Evolutionary conservation across 2,329 filamentous ascomycete species (phyloP).

Genomic region (Aspergillus melleus): DNA sequence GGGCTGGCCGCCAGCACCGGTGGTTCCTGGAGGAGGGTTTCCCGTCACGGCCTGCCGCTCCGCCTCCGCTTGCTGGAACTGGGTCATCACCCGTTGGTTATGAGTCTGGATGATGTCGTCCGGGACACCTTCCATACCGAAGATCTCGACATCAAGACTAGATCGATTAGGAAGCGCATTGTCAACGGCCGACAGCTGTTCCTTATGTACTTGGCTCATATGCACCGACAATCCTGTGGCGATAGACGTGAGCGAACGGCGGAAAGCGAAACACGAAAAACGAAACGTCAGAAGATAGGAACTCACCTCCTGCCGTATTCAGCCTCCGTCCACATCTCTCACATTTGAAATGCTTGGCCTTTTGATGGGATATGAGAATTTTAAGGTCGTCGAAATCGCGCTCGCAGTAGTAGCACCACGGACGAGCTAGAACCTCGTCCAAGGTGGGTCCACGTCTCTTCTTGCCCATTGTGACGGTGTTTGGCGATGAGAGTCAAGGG

Average conservation of each 20-base stretch:
- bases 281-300: too few relatives aligned
- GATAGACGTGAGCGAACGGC: not conserved
- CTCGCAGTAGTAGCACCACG: constrained; percentile 99
- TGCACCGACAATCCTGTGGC: constrained; percentile 85
- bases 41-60: constrained; percentile 80
- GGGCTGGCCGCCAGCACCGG: constrained; percentile 40
- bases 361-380: constrained; percentile 94
- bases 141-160: constrained; percentile 89
- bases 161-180: constrained; percentile 87
- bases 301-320: constrained; percentile 88
- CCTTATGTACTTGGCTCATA: constrained; percentile 98
- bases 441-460: constrained; percentile 86
- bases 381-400: constrained; percentile 97
- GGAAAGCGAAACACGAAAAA: not conserved
- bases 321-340: constrained; percentile 83
- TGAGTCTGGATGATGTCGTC: constrained; percentile 80
- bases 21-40: constrained; percentile 69
- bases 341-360: constrained; percentile 99
- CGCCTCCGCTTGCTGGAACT: constrained; percentile 81
- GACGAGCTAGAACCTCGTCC: constrained; percentile 81
- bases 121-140: constrained; percentile 96
- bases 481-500: not conserved
- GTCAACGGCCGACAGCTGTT: constrained; percentile 80
- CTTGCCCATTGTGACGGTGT: constrained; percentile 67
- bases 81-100: constrained; percentile 79